Evolutionary conservation across 441 rosid species (phyloP), one percentile per base, ranked within the genome.

Genomic region (Erodium texanum): DNA sequence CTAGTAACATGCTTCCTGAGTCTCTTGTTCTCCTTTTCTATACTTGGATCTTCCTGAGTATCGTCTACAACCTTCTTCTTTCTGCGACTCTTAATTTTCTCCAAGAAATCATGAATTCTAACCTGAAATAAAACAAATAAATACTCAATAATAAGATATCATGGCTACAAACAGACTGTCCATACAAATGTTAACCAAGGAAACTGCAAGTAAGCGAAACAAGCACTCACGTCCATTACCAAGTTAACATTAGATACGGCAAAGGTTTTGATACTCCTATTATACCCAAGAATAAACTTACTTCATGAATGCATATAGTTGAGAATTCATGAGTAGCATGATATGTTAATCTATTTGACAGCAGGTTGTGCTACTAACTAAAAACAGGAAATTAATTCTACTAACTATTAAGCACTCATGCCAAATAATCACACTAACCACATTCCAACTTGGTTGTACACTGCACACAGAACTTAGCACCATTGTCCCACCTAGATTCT

Each of bases 81-180:
- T 70, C 73, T 88, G 66, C 83, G 77, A 79, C 73, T 87, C 83
- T 84, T 89, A 66, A 87, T 77, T 75, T 84, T 92, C 79, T 84
- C 81, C 79, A 92, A 70, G 79, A 92, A 87, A 27, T 70, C 83
- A 48, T 78, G 80, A 80, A 94, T 88, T 82, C 84, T 85, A 2
- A 82, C 87, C 99, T 94, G 82, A 76, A 54, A 74, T 73, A 36
- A 64, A 79, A n/a, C 62, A 9, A 23, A 62, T 20, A 70, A 19
- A 54, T 19, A 54, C 62, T 19, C 62, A 18, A 54, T 54, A 54
- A 54, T 54, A 54, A 54, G 12, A 2, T 54, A 54, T 54, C 62
- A 54, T 11, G 10, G 24, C 3, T 54, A 52, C 59, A 52, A 52
- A 8, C 59, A 52, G 59, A 52, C 18, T n/a, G n/a, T n/a, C 10